Evolutionary conservation across 2,329 filamentous ascomycete species (phyloP), one percentile per base, ranked within the genome.

Genomic region (Aspergillus luchuensis): DNA sequence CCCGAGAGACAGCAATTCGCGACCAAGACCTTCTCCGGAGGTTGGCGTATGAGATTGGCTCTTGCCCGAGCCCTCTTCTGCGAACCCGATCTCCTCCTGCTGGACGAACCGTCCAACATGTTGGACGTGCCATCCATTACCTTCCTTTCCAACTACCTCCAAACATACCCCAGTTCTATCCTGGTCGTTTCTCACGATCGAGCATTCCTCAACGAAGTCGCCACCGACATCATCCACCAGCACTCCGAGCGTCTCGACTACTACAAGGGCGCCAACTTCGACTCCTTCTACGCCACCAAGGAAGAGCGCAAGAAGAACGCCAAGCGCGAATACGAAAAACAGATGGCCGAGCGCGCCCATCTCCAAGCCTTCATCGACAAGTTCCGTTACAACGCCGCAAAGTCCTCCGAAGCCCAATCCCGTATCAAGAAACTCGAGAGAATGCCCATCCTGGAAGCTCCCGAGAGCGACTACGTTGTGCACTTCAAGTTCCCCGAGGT

Each of bases 91-190:
- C 83, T 99, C 56, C 81, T 99, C 61, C 85, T 99, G 76, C 92
- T 99, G 69, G 95, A 99, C 82, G 81, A 45, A 45, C 41, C 41
- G 80, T 82, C 74, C 62, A 71, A 98, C 88, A 98, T 98, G 94
- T 92, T 99, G 91, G 95, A 98, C 79, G 94, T 99, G 59, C 95
- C 95, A n/a, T 98, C 95, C 21, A 98, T 99, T 74, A 96, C 95
- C 59, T 99, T 98, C 86, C 85, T 99, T 75, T 91, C 94, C 51
- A 94, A 93, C 72, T 99, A 99, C 74, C 89, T 99, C 7, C 93
- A 97, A 77, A 84, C 83, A 53, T 99, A 99, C 74, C 94, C 95
- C 43, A 97, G 92, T 78, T 97, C 95, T 2, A 88, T 99, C 28
- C 84, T 99, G 13, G 95, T 99, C 56, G 95, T 99, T 66, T 97